Conservation (phyloP, 2,329 filamentous ascomycete genomes). For the Acrocalymma vagum region DNA sequence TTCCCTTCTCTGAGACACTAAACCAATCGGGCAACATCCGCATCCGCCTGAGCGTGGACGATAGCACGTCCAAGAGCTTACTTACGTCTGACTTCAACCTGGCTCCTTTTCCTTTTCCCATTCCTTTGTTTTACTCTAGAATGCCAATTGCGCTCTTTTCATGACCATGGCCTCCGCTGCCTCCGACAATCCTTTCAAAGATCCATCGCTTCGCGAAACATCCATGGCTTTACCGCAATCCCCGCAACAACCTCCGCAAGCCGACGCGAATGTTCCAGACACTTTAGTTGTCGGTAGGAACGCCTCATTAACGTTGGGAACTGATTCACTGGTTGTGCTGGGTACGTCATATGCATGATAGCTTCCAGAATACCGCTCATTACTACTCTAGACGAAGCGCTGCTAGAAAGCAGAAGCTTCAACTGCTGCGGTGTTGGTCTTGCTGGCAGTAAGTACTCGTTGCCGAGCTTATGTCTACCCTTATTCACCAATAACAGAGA, state of each 20-base stretch:
- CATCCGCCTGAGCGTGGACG: conserved; percentile 5
- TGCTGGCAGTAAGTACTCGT: conserved; percentile 54
- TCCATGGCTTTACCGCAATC: conserved; percentile 3
- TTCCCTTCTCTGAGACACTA: conserved; percentile 16
- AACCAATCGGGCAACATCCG: conserved; percentile 16
- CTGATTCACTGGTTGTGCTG: conserved; percentile 67
- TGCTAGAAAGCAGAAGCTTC: conserved; percentile 56
- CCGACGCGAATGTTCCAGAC: conserved; percentile 27
- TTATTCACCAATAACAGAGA: conserved; percentile 40
- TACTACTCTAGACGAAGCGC: conserved; percentile 60
- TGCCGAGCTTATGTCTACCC: background rate
- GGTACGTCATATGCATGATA: conserved; percentile 52
- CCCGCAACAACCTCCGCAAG: conserved; percentile 10
- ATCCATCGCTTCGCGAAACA: conserved; percentile 34
- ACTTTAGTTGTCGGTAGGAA: conserved; percentile 65
- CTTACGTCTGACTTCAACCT: conserved; percentile 10
- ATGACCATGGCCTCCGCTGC: conserved; percentile 33
- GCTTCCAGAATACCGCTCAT: conserved; percentile 11
- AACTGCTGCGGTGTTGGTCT: conserved; percentile 65
- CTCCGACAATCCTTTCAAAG: conserved; percentile 39
- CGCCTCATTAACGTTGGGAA: conserved; percentile 67
- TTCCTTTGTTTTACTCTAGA: conserved; percentile 1
- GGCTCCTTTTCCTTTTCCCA: conserved; percentile 1
- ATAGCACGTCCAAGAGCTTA: conserved; percentile 4
- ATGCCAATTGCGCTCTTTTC: conserved; percentile 12